These are phyloP conservation scores for Termitomyces sp. DNA, from an alignment of 1,284 basidiomycete species.

Conservation along the genomic window DNA sequence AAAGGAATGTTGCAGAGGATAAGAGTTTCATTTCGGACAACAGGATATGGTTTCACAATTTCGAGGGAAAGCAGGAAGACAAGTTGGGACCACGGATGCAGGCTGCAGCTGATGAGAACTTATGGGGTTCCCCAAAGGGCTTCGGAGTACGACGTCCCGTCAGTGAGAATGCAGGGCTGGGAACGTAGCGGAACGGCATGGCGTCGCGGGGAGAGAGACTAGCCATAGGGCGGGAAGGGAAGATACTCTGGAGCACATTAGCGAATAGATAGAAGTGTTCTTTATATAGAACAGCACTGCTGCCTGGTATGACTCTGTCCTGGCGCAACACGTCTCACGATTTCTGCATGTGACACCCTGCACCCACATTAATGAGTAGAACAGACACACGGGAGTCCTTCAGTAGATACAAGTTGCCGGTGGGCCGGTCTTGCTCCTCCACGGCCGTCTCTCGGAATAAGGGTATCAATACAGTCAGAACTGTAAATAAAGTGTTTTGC, in stretches of 20 bases:
- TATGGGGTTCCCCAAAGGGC: background rate
- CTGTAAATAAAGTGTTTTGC: too few species aligned
- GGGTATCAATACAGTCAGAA: too few species aligned
- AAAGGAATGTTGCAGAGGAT: background rate
- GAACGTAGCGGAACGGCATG: background rate
- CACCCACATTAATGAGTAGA: background rate
- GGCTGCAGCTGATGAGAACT: background rate
- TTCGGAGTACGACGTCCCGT: background rate
- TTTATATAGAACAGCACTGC: background rate
- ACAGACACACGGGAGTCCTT: background rate
- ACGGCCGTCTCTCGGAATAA: too few species aligned
- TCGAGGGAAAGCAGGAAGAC: background rate
- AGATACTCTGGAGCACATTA: background rate
- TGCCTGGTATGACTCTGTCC: background rate
- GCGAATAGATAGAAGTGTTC: background rate
- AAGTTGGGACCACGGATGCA: background rate
- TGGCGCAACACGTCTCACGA: background rate
- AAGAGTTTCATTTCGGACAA: background rate
- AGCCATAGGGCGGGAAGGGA: background rate
- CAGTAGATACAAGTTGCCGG: background rate
- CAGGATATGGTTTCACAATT: background rate
- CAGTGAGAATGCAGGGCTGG: background rate
- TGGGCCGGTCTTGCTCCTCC: background rate
- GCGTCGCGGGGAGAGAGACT: background rate
- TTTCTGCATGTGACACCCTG: background rate